A percentile compares a stretch with the other conserved stretches of the same genome.
phyloP scores from a whole-genome alignment of 2,329 filamentous ascomycete genomes.

The Basipetospora chlamydospora region DNA sequence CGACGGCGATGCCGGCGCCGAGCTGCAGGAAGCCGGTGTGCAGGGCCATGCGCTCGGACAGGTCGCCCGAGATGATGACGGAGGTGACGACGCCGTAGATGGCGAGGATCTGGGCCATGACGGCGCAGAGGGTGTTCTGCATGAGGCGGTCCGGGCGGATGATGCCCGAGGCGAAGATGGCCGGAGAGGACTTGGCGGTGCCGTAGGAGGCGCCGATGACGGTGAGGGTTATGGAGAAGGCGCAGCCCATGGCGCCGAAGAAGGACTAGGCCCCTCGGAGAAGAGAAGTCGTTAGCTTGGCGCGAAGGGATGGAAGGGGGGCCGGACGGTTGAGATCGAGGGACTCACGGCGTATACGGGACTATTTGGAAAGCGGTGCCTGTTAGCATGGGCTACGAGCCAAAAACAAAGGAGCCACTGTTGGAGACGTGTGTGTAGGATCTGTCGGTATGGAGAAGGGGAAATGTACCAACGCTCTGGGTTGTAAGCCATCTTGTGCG shows the following conservation, averaged over 20 bases:
- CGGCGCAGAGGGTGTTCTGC: constrained; percentile 28
- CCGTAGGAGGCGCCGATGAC: constrained; percentile 32
- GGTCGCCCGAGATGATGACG: constrained; percentile 27
- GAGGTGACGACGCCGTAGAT: constrained; percentile 30
- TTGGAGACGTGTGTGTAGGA: too few species aligned
- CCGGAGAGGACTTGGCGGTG: constrained; percentile 25
- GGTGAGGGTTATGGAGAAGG: constrained; percentile 34
- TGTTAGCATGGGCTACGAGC: too few species aligned
- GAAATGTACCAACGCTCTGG: constrained; percentile 21
- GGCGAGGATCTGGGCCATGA: constrained; percentile 33
- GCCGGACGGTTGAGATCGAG: background rate
- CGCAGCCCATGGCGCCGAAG: constrained; percentile 26
- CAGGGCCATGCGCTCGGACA: constrained; percentile 26
- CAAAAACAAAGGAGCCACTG: too few species aligned
- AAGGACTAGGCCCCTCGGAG: too few species aligned
- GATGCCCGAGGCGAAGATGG: constrained; percentile 28
- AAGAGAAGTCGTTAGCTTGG: too few species aligned
- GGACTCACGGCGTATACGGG: constrained; percentile 28
- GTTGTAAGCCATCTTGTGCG: constrained; percentile 9
- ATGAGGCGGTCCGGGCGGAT: constrained; percentile 28
- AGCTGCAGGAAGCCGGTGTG: constrained; percentile 28
- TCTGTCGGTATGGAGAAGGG: background rate
- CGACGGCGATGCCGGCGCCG: constrained; percentile 27
- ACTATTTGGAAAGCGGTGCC: too few species aligned
- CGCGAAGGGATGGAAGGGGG: background rate